Evolutionary conservation across 2,329 filamentous ascomycete species (phyloP).

Genomic region (Curvularia spicifera): DNA sequence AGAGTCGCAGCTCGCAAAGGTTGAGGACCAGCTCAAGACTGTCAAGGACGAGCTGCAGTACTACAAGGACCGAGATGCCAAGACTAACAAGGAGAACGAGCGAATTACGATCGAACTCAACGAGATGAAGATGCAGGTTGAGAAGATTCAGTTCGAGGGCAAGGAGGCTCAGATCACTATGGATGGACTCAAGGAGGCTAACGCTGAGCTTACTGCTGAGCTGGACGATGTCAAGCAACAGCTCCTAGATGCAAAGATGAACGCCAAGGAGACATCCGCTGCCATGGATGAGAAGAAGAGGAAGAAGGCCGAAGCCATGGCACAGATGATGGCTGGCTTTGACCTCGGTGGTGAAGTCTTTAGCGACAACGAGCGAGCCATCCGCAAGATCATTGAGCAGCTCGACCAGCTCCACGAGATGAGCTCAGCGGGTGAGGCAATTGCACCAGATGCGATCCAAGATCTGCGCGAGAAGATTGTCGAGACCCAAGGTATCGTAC

Average conservation of each 20-base stretch:
- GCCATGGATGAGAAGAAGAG: slow-evolving; percentile 96
- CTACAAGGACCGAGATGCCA: slow-evolving; percentile 84
- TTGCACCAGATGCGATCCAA: slow-evolving; percentile 81
- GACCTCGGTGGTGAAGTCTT: slow-evolving; percentile 92
- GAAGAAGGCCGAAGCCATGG: slow-evolving; percentile 99
- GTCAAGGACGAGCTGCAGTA: slow-evolving; percentile 84
- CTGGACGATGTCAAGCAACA: slow-evolving; percentile 96
- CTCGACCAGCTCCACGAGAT: slow-evolving; percentile 80
- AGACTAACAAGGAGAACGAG: slow-evolving; percentile 89
- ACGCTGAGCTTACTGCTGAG: slow-evolving; percentile 87
- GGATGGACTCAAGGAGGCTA: slow-evolving; percentile 96
- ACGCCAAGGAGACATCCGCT: slow-evolving; percentile 88
- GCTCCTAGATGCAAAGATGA: slow-evolving; percentile 94
- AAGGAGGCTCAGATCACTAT: slow-evolving; percentile 98
- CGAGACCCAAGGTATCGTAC: slow-evolving; percentile 89
- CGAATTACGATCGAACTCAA: slow-evolving; percentile 84
- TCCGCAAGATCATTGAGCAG: slow-evolving; percentile 82
- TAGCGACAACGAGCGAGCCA: slow-evolving; percentile 86
- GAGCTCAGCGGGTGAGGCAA: slow-evolving; percentile 75
- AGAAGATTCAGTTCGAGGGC: slow-evolving; percentile 92
- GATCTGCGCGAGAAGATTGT: slow-evolving; percentile 78
- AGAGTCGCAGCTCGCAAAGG: slow-evolving; percentile 78
- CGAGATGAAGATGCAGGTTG: slow-evolving; percentile 94
- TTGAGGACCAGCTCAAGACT: slow-evolving; percentile 81
- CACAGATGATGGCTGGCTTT: slow-evolving; percentile 99